Evolutionary conservation across 1,139 yeast species (phyloP).

Genomic region (Taphrina flavorubra): DNA sequence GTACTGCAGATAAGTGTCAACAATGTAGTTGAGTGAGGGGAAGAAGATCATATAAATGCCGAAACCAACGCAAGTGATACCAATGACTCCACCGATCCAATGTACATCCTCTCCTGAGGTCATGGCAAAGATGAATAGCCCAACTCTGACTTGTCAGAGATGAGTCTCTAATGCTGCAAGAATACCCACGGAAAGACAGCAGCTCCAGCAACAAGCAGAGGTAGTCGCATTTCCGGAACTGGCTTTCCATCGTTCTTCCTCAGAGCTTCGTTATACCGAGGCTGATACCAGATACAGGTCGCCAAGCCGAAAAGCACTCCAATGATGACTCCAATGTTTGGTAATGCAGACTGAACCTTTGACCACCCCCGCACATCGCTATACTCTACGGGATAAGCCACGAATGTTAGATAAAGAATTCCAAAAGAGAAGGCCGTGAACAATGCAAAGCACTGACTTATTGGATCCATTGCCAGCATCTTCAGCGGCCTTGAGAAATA

Average conservation of each 20-base stretch:
- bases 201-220: constrained; percentile 74
- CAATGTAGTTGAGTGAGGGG: constrained; percentile 59
- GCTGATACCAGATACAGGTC: constrained; percentile 52
- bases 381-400: constrained; percentile 69
- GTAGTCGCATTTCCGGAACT: constrained; percentile 60
- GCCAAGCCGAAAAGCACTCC: constrained; percentile 57
- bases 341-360: constrained; percentile 68
- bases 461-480: constrained; percentile 75
- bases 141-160: constrained; percentile 53
- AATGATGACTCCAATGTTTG: constrained; percentile 59
- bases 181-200: constrained; percentile 59
- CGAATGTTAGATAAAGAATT: constrained; percentile 63
- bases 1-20: constrained; percentile 60
- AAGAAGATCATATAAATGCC: constrained; percentile 49
- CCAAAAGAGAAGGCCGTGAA: constrained; percentile 90
- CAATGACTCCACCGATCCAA: constrained; percentile 41
- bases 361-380: constrained; percentile 71
- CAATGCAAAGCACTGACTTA: constrained; percentile 76
- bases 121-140: constrained; percentile 86
- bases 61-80: constrained; percentile 34
- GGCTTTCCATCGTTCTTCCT: constrained; percentile 59
- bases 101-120: constrained; percentile 54
- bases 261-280: constrained; percentile 56
- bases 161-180: constrained; percentile 19
- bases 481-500: constrained; percentile 62